A percentile compares a stretch with the other conserved stretches of the same genome.
phyloP scores from a whole-genome alignment of 352 stramenopile genomes.

The Phytophthora agathidicida region DNA sequence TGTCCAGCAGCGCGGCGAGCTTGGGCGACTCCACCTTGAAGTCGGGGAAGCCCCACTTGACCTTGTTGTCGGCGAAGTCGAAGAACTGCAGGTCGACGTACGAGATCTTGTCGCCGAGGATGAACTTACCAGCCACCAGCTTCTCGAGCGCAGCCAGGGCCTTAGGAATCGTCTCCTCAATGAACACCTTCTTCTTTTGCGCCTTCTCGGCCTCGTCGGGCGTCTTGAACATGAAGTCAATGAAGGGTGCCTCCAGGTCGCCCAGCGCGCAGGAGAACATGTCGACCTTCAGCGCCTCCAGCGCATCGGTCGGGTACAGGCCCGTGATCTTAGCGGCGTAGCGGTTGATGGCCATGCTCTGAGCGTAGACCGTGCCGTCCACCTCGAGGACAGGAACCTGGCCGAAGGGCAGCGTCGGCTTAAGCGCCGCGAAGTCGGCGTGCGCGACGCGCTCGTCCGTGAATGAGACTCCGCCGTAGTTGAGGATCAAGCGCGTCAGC shows the following conservation, averaged over 20 bases:
- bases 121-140: conserved; percentile 53
- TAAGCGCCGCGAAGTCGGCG: conserved; percentile 39
- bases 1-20: conserved; percentile 41
- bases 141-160: conserved; percentile 45
- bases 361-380: conserved; percentile 35
- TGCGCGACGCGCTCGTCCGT: conserved; percentile 33
- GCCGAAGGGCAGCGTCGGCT: conserved; percentile 46
- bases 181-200: conserved; percentile 45
- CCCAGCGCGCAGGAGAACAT: conserved; percentile 31
- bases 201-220: conserved; percentile 46
- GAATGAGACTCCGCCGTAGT: conserved; percentile 46
- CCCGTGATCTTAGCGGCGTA: conserved; percentile 50
- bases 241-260: conserved; percentile 17
- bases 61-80: conserved; percentile 45
- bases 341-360: conserved; percentile 48
- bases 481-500: conserved; percentile 52
- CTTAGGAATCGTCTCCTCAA: conserved; percentile 47
- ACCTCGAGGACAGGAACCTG: conserved; percentile 48
- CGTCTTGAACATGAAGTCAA: conserved; percentile 33
- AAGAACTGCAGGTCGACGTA: conserved; percentile 53
- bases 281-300: conserved; percentile 39
- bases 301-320: conserved; percentile 34
- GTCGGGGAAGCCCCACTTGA: conserved; percentile 30
- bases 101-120: conserved; percentile 50
- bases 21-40: conserved; percentile 53